Evolutionary conservation across 2,329 filamentous ascomycete species (phyloP).

Genomic region (Phyllosticta ampelicida): DNA sequence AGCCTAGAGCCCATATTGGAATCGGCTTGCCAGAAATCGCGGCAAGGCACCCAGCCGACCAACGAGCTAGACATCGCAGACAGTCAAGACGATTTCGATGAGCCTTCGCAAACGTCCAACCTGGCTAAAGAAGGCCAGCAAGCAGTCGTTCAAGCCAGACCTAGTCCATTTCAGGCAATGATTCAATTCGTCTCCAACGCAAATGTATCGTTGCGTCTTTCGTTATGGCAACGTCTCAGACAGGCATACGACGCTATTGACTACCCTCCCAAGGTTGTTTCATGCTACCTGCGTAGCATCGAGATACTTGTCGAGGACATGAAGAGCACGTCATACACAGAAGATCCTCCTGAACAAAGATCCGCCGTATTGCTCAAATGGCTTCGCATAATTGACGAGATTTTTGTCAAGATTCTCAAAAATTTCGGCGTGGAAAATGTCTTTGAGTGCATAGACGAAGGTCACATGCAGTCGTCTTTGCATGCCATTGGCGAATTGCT

Average conservation of each 20-base stretch:
- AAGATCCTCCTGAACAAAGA: conserved; percentile 51
- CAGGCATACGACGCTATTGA: conserved; percentile 79
- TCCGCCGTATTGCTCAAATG: conserved; percentile 61
- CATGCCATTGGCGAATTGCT: conserved; percentile 59
- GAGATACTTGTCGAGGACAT: conserved; percentile 69
- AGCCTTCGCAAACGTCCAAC: not conserved
- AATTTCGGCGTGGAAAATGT: conserved; percentile 56
- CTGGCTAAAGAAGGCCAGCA: conserved; percentile 3
- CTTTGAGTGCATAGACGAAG: conserved; percentile 76
- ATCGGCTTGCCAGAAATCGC: conserved; percentile 36
- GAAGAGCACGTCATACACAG: conserved; percentile 46
- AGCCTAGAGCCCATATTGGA: conserved; percentile 87
- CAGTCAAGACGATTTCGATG: conserved; percentile 9
- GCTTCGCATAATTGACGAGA: conserved; percentile 67
- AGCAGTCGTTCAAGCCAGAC: conserved; percentile 9
- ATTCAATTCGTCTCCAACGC: conserved; percentile 75
- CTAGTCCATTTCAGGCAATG: conserved; percentile 54
- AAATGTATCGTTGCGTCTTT: conserved; percentile 70
- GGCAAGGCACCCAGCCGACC: not conserved
- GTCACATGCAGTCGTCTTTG: conserved; percentile 64
- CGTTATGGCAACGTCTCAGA: conserved; percentile 83
- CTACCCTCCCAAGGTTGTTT: conserved; percentile 79
- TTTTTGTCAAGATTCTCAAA: conserved; percentile 60
- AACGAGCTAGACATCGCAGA: conserved; percentile 8
- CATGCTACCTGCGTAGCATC: conserved; percentile 75